phyloP scores from a whole-genome alignment of 768 basidiomycete genomes.

The Russula sp. region DNA sequence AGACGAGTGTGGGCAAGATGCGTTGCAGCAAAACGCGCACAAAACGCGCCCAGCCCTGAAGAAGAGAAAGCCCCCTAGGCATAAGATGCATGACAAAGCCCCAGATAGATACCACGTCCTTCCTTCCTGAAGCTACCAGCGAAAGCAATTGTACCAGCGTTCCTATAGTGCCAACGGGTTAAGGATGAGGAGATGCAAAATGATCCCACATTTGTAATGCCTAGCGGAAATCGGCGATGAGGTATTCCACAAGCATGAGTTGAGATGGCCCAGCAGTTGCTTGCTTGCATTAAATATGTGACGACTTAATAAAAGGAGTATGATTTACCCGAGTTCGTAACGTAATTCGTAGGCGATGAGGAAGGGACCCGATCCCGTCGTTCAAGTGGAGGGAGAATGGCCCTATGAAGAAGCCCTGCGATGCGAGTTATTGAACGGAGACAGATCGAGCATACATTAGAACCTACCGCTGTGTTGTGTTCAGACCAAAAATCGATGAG shows the following conservation, averaged over 20 bases:
- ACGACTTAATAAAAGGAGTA: slow-evolving; percentile 31
- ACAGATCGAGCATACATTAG: neutral
- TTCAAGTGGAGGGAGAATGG: neutral
- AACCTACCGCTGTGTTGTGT: neutral
- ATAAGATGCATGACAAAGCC: neutral
- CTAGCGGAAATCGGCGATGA: slow-evolving; percentile 41
- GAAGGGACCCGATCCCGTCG: neutral
- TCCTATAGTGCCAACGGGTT: neutral
- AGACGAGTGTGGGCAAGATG: slow-evolving; percentile 33
- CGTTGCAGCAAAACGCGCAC: slow-evolving; percentile 38
- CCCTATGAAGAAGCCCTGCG: too few species aligned
- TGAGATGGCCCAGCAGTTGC: slow-evolving; percentile 43
- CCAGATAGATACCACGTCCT: neutral
- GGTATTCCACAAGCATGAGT: slow-evolving; percentile 37
- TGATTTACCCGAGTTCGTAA: neutral
- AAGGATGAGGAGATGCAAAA: neutral
- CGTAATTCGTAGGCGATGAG: neutral
- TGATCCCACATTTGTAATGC: slow-evolving; percentile 35
- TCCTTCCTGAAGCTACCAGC: neutral
- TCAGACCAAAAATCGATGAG: slow-evolving; percentile 22
- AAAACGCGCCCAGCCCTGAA: slow-evolving; percentile 36
- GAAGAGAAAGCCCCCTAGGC: neutral
- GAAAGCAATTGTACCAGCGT: neutral
- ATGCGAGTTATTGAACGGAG: neutral
- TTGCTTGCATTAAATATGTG: slow-evolving; percentile 35